Percentiles rank a stretch among this genome's conserved stretches.
phyloP scores from a whole-genome alignment of 495 filamentous ascomycete genomes.

The Hyaloscypha variabilis region DNA sequence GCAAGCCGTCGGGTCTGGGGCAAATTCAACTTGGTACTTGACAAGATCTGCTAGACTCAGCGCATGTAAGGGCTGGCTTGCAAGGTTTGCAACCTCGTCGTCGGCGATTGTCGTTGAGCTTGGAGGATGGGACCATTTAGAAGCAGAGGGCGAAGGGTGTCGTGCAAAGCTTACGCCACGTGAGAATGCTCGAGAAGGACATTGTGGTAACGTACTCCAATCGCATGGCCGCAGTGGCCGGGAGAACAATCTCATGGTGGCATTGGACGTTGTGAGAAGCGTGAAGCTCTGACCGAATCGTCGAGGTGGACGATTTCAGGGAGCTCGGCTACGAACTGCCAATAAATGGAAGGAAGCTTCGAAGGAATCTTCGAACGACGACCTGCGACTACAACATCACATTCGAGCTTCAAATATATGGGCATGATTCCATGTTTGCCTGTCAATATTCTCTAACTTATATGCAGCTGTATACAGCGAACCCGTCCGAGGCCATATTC shows the following conservation, averaged over 20 bases:
- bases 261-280: slow-evolving; percentile 14
- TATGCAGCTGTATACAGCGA: background rate
- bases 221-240: slow-evolving; percentile 21
- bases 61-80: slow-evolving; percentile 75
- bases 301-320: background rate
- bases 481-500: background rate
- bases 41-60: slow-evolving; percentile 87
- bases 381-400: background rate
- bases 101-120: slow-evolving; percentile 45
- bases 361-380: too few relatives aligned
- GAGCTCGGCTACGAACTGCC: background rate
- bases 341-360: background rate
- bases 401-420: too few relatives aligned
- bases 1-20: background rate
- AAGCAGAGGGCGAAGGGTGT: slow-evolving; percentile 34
- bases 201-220: background rate
- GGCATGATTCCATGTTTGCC: background rate
- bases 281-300: background rate
- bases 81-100: slow-evolving; percentile 76
- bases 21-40: slow-evolving; percentile 58
- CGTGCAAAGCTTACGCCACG: slow-evolving; percentile 2
- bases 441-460: background rate
- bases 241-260: slow-evolving; percentile 26
- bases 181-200: background rate
- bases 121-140: slow-evolving; percentile 42